These are phyloP conservation scores for Sporisorium graminicola DNA, from an alignment of 1,284 basidiomycete genomes.

Conservation along the genomic window DNA sequence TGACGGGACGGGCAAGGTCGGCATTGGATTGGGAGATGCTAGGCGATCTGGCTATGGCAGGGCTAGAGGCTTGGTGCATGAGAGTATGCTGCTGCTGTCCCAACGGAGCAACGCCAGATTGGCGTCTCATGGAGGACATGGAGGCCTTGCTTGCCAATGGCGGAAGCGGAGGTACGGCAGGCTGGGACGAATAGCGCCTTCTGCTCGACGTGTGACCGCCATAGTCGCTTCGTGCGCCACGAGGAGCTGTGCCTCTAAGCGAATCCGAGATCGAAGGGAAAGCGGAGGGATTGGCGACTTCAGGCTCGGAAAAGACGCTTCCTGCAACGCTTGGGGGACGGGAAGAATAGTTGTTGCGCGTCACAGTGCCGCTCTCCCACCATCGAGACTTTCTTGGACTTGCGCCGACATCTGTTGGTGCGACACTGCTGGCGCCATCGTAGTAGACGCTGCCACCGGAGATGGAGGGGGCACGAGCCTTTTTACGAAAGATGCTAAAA, in stretches of 20 bases:
- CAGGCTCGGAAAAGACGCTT: constrained; percentile 62
- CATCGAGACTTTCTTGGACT: constrained; percentile 45
- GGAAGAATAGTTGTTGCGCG: constrained; percentile 37
- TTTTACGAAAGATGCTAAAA: constrained; percentile 53
- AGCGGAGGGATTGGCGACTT: constrained; percentile 16
- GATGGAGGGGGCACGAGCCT: constrained; percentile 32
- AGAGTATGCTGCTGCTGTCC: constrained; percentile 51
- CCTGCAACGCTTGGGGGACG: constrained; percentile 57
- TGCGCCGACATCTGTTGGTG: constrained; percentile 31
- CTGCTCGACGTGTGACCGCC: constrained; percentile 34
- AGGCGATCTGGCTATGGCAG: constrained; percentile 14
- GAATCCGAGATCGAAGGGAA: constrained; percentile 33
- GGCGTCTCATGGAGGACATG: constrained; percentile 23
- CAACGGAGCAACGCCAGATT: constrained; percentile 51
- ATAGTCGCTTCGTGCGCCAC: constrained; percentile 51
- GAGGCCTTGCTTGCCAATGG: constrained; percentile 30
- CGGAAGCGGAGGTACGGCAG: constrained; percentile 42
- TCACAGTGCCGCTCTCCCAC: constrained; percentile 56
- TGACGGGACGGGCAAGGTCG: constrained; percentile 39
- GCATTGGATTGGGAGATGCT: constrained; percentile 7
- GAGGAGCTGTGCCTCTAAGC: constrained; percentile 9
- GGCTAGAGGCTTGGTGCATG: constrained; percentile 34
- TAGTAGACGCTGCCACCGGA: constrained; percentile 49
- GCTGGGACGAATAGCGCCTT: constrained; percentile 21
- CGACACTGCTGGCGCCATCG: constrained; percentile 49